phyloP scores from a whole-genome alignment of 2,329 filamentous ascomycete genomes.

The Beauveria bassiana region DNA sequence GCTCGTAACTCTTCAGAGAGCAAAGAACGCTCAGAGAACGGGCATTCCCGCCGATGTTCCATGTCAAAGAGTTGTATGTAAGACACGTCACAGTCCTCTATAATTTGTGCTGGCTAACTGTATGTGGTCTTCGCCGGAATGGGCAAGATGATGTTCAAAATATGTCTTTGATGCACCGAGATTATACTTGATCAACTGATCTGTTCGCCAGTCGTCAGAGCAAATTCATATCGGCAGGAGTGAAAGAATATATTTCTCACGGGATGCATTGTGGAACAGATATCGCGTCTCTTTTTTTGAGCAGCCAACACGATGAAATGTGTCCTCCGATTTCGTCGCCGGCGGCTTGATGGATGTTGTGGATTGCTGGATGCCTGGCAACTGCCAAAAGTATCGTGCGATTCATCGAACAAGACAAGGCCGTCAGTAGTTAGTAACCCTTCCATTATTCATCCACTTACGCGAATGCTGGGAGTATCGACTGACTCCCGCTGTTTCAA shows the following conservation, averaged over 20 bases:
- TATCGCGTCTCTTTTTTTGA: conserved; percentile 21
- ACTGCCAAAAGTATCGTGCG: conserved; percentile 74
- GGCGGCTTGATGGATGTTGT: conserved; percentile 47
- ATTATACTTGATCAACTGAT: conserved; percentile 24
- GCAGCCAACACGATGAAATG: conserved; percentile 18
- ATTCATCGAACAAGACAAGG: conserved; percentile 84
- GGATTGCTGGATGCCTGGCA: conserved; percentile 84
- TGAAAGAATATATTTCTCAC: conserved; percentile 19
- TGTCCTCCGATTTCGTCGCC: conserved; percentile 12
- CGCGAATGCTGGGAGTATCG: conserved; percentile 45
- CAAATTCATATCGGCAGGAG: conserved; percentile 21
- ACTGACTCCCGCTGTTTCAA: conserved; percentile 76
- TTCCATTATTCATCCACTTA: background rate
- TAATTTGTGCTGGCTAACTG: conserved; percentile 21
- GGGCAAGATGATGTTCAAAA: conserved; percentile 23
- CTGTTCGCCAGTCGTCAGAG: conserved; percentile 21
- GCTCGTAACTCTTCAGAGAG: conserved; percentile 21
- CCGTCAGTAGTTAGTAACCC: conserved; percentile 35
- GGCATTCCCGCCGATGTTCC: conserved; percentile 21
- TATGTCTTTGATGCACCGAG: conserved; percentile 21
- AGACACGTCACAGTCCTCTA: conserved; percentile 21
- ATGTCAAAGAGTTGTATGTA: conserved; percentile 21
- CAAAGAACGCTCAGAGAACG: conserved; percentile 14
- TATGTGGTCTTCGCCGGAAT: conserved; percentile 22
- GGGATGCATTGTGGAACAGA: conserved; percentile 22